These are phyloP conservation scores for Tulasnella sp. DNA, from an alignment of 768 basidiomycete genomes.

Conservation along the genomic window DNA sequence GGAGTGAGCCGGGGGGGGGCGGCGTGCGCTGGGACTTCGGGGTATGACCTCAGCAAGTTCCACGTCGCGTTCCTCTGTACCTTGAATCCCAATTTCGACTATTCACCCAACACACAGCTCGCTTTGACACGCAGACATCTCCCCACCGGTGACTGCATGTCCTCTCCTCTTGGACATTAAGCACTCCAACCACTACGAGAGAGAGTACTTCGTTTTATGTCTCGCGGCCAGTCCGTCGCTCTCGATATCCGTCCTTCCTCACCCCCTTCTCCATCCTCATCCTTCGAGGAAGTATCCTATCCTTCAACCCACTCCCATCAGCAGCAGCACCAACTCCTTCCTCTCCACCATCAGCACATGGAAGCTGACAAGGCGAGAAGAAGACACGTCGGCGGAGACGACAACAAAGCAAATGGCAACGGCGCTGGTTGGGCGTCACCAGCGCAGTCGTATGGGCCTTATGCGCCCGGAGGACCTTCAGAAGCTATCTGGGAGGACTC, in stretches of 20 bases:
- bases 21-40: slow-evolving; percentile 4
- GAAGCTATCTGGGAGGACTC: slow-evolving; percentile 34
- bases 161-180: slow-evolving; percentile 5
- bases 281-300: slow-evolving; percentile 33
- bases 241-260: slow-evolving; percentile 22
- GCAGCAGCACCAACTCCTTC: slow-evolving; percentile 42
- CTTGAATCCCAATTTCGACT: slow-evolving; percentile 20
- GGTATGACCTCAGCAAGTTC: not conserved
- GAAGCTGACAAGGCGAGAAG: slow-evolving; percentile 49
- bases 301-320: slow-evolving; percentile 1
- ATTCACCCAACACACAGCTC: not conserved
- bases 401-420: slow-evolving; percentile 2
- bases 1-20: not conserved
- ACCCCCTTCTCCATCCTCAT: slow-evolving; percentile 31
- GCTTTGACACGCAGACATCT: slow-evolving; percentile 3
- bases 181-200: not conserved
- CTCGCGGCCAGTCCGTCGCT: slow-evolving; percentile 19
- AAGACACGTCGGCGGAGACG: slow-evolving; percentile 41
- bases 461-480: slow-evolving; percentile 15
- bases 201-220: slow-evolving; percentile 1
- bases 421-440: slow-evolving; percentile 27
- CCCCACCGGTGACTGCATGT: slow-evolving; percentile 4
- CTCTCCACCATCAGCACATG: slow-evolving; percentile 50
- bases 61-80: slow-evolving; percentile 16
- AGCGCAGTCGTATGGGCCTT: slow-evolving; percentile 29